A percentile compares a stretch with the other conserved stretches of the same genome.
These are phyloP conservation scores for Nasturtium officinale DNA, from an alignment of 345 rosid genomes.

Conservation along the genomic window DNA sequence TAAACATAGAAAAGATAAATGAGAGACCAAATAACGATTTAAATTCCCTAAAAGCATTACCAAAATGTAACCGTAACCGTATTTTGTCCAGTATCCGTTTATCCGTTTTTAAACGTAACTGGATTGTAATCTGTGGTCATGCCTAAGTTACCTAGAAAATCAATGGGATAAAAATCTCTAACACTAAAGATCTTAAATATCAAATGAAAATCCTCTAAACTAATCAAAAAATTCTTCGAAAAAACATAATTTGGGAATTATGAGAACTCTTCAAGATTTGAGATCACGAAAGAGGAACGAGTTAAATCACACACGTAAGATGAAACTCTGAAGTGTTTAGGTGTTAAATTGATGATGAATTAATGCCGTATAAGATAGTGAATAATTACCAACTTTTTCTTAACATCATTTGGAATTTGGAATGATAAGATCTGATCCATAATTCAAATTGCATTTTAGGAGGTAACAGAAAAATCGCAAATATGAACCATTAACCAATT, in stretches of 20 bases:
- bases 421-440: too few species aligned
- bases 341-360: constrained; percentile 8
- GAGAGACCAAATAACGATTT: not conserved
- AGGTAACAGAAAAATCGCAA: too few species aligned
- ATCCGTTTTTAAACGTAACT: too few species aligned
- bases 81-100: too few species aligned
- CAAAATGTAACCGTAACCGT: too few species aligned
- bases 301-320: constrained; percentile 25
- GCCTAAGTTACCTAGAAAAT: constrained; percentile 11
- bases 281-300: constrained; percentile 22
- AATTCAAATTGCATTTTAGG: too few species aligned
- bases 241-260: not conserved
- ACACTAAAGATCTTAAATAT: not conserved
- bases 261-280: not conserved
- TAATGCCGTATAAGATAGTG: constrained; percentile 18
- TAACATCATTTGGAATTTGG: too few species aligned
- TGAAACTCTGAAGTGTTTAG: constrained; percentile 5
- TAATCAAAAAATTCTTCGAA: too few species aligned
- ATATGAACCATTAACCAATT: too few species aligned
- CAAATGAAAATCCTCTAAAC: not conserved
- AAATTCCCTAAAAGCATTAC: not conserved
- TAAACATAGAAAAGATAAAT: not conserved
- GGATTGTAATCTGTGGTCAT: too few species aligned
- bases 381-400: not conserved
- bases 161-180: not conserved